Conservation (phyloP, 192 early-diverging fungal species). For the Entophlyctis luteolus region DNA sequence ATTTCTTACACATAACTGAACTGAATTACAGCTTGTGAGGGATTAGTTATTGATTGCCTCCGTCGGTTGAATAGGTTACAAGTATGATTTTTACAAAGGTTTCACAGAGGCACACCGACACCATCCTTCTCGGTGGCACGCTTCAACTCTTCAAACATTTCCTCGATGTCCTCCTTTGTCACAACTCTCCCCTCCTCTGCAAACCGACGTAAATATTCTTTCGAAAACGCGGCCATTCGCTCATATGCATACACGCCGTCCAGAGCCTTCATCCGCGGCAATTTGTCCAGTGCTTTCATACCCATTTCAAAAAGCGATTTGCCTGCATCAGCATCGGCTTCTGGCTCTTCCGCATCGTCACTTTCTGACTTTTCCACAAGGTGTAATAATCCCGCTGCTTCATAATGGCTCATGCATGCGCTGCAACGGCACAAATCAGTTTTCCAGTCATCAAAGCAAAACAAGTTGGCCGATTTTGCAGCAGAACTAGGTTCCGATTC, state of each 20-base stretch:
- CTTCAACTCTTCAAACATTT: conserved; percentile 57
- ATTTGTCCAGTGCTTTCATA: conserved; percentile 64
- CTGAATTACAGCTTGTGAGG: too few relatives aligned
- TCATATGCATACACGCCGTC: conserved; percentile 77
- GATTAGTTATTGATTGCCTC: too few relatives aligned
- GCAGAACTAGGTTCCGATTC: neutral
- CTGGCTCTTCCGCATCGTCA: neutral
- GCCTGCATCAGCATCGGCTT: conserved; percentile 62
- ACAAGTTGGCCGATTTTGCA: conserved; percentile 40
- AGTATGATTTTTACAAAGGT: too few relatives aligned
- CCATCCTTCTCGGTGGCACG: too few relatives aligned
- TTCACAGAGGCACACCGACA: too few relatives aligned
- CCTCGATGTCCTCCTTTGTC: conserved; percentile 66
- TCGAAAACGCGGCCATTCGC: conserved; percentile 63
- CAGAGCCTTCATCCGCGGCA: conserved; percentile 71
- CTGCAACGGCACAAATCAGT: conserved; percentile 66
- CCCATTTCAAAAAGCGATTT: conserved; percentile 74
- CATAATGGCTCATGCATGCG: conserved; percentile 41
- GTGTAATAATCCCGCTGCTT: conserved; percentile 49
- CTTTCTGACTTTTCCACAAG: neutral
- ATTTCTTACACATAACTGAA: too few relatives aligned
- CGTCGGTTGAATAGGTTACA: too few relatives aligned
- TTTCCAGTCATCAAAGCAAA: conserved; percentile 71
- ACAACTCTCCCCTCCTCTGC: conserved; percentile 68
- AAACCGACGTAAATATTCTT: conserved; percentile 66